Base-by-base conservation (phyloP, 129 eudicot genomes). In the Flaveria trinervia region DNA sequence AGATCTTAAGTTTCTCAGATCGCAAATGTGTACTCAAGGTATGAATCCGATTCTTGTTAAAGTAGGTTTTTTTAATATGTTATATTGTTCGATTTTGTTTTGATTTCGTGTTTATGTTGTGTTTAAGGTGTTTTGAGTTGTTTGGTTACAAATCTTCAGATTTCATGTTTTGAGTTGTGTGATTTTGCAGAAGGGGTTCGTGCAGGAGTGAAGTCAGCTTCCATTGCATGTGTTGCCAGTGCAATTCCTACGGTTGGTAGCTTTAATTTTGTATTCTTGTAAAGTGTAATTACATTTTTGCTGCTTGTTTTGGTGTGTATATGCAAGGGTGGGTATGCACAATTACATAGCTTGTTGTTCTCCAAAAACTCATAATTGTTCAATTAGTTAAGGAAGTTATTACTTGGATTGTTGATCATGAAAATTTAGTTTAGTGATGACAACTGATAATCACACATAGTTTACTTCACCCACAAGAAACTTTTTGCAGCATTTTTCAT, bases 191-290 rank as follows among this genome's bases (percentile, higher is more conserved):
- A 89, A 81, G 98, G 94, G 9, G 94, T 88, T 30, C 88, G 93
- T 70, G 98, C 82, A 5, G 98, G 98, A 77, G 82, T 75, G 12
- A 92, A 86, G 80, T 91, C 96, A 50, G 98, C 98, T 83, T 83
- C 96, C 28, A 61, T 89, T 81, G 86, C 98, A 3, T 83, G 92
- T 74, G 90, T 90, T 61, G 92, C 72, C 66, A 79, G 75, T 84
- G 90, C 98, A 44, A 77, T 89, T 46, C 97, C 96, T 65, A 92
- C 96, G 84, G 96, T 92, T 57, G 18, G 85, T 70, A 72, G 39
- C 61, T 76, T 8, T 50, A 10, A 4, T 68, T 71, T 57, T 49
- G 45, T 12, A 9, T 70, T 28, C 33, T 28, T 28, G 33, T 28
- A 28, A 28, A 28, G 4, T 28, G 33, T 28, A 28, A 28, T 28